Base-by-base conservation (phyloP, 1,139 yeast species). In the Arxiozyma telluris region DNA sequence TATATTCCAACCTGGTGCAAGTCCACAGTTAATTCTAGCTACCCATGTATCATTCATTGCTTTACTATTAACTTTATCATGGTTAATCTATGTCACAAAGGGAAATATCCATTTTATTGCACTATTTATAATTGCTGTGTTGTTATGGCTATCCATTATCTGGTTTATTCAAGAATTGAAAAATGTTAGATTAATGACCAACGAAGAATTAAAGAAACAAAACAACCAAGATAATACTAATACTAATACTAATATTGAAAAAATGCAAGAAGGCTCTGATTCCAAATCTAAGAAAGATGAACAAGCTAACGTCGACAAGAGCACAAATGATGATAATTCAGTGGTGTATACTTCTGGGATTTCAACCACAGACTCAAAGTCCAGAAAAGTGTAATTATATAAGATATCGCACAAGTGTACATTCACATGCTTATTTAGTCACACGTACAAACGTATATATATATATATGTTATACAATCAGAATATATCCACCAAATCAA, bases 1-100 rank as follows among this genome's bases (percentile, higher is more conserved):
- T 8, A 80, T 93, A 38, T 86, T 91, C 70, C 85, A 91, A n/a
- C 98, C 98, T 1, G 98, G 98, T 1, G 82, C 96, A 0, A 80
- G 93, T 0, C 97, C 97, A 0, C 90, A 95, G 0, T 76, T 93
- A 53, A 76, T 90, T 20, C 76, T 78, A 46, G 97, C 98, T 11
- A 87, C 94, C 0, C 94, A 87, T 64, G 75, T 71, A 1, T 82
- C 93, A 1, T 87, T 87, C 64, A 73, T 75, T 1, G 73, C 82
- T 12, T 73, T 87, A 55, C 65, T 78, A 18, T 42, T 71, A 9
- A 75, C 91, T 1, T 75, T 91, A 59, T 59, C 73, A 1, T 71
- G 76, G 54, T 78, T 91, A 70, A 77, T 87, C 27, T 77, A 74
- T 62, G 73, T 84, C 55, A 85, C 93, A 7, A 66, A 77, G 49